Evolutionary conservation across 108 stramenopile genomes (phyloP).

Genomic region (Pelagomonas calceolata): DNA sequence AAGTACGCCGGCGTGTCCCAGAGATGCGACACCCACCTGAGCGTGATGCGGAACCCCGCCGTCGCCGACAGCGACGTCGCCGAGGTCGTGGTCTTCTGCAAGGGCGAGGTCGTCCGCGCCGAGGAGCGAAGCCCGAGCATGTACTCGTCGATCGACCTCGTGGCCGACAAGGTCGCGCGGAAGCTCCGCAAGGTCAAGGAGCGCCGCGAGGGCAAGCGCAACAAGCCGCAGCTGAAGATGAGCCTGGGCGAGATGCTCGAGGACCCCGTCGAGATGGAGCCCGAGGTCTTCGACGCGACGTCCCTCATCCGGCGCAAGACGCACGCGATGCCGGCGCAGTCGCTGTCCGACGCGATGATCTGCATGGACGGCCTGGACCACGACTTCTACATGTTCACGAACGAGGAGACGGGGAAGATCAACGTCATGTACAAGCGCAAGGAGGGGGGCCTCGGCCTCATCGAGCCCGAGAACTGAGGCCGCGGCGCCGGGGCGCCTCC

Average conservation of each 20-base stretch:
- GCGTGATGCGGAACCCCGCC: background rate
- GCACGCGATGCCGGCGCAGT: constrained; percentile 58
- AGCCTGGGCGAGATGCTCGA: constrained; percentile 60
- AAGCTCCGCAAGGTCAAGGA: constrained; percentile 73
- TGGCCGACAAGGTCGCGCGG: constrained; percentile 48
- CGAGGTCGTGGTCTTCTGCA: background rate
- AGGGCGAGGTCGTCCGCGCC: background rate
- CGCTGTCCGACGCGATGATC: constrained; percentile 70
- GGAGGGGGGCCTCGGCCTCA: constrained; percentile 13
- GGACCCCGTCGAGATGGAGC: constrained; percentile 29
- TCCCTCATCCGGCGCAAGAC: background rate
- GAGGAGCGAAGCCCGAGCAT: constrained; percentile 21
- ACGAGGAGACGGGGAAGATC: constrained; percentile 60
- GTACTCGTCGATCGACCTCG: constrained; percentile 67
- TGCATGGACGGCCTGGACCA: constrained; percentile 81
- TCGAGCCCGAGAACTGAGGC: background rate
- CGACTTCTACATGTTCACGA: constrained; percentile 76
- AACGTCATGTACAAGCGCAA: constrained; percentile 81
- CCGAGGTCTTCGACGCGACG: constrained; percentile 25
- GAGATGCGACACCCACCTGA: background rate
- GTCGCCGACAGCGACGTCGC: background rate
- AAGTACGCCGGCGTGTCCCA: background rate
- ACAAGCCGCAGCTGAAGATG: constrained; percentile 61
- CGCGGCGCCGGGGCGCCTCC: too few relatives aligned
- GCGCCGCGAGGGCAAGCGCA: constrained; percentile 64